These are phyloP conservation scores for Cladorrhinum sp. DNA, from an alignment of 2,329 filamentous ascomycete genomes.

Conservation along the genomic window DNA sequence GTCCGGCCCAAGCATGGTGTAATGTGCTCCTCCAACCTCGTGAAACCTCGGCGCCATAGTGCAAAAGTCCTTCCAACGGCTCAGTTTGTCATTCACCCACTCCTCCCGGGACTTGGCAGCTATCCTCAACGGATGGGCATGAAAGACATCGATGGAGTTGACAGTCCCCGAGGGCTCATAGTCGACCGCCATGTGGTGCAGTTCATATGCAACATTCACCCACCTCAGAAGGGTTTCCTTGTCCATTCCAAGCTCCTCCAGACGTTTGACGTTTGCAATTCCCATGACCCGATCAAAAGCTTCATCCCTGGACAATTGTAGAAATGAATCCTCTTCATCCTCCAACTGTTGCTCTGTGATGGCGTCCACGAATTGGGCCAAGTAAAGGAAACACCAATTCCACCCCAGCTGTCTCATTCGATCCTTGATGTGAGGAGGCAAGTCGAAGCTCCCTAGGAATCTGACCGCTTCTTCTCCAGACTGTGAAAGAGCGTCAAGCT, in stretches of 20 bases:
- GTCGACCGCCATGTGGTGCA: slow-evolving; percentile 39
- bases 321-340: slow-evolving; percentile 29
- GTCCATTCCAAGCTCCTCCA: slow-evolving; percentile 34
- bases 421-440: slow-evolving; percentile 46
- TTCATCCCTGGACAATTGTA: slow-evolving; percentile 18
- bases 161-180: slow-evolving; percentile 43
- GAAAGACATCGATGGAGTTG: slow-evolving; percentile 41
- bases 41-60: slow-evolving; percentile 30
- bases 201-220: slow-evolving; percentile 35
- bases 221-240: slow-evolving; percentile 32
- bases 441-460: slow-evolving; percentile 46
- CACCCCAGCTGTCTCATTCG: slow-evolving; percentile 41
- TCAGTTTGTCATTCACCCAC: slow-evolving; percentile 33
- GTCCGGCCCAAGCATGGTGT: slow-evolving; percentile 39
- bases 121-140: slow-evolving; percentile 34
- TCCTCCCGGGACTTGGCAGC: slow-evolving; percentile 31
- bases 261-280: slow-evolving; percentile 12
- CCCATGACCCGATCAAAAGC: neutral
- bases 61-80: slow-evolving; percentile 36
- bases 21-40: slow-evolving; percentile 37
- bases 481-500: slow-evolving; percentile 36
- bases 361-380: slow-evolving; percentile 38
- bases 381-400: slow-evolving; percentile 38
- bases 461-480: slow-evolving; percentile 31
- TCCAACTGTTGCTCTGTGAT: slow-evolving; percentile 28